A percentile compares a stretch with the other conserved stretches of the same genome.
Conservation (phyloP, 2,329 filamentous ascomycete species). For the Penicillium paneum region DNA sequence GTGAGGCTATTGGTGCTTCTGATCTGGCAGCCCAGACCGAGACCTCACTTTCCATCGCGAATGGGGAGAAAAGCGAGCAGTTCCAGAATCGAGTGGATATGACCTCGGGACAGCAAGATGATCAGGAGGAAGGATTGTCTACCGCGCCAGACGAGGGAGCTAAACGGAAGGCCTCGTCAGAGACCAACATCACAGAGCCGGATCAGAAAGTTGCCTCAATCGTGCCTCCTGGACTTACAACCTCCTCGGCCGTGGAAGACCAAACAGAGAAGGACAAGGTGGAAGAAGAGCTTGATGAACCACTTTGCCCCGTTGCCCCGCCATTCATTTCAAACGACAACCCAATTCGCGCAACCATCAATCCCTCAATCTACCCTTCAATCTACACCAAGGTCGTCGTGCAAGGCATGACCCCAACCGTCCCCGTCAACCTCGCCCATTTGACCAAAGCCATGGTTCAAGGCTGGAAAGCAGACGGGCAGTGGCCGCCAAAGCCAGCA, state of each 20-base stretch:
- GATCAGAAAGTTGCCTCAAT: constrained; percentile 38
- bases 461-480: constrained; percentile 89
- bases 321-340: constrained; percentile 72
- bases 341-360: constrained; percentile 73
- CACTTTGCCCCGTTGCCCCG: constrained; percentile 68
- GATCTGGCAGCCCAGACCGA: constrained; percentile 21
- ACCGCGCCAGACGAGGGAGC: constrained; percentile 21
- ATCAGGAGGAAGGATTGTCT: constrained; percentile 24
- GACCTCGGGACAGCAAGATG: constrained; percentile 10
- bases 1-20: constrained; percentile 4
- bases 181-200: constrained; percentile 26
- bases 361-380: constrained; percentile 67
- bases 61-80: constrained; percentile 16
- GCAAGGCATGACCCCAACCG: constrained; percentile 73
- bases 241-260: constrained; percentile 11
- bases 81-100: constrained; percentile 6
- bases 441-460: constrained; percentile 77
- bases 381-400: constrained; percentile 89
- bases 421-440: constrained; percentile 82
- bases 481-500: constrained; percentile 74
- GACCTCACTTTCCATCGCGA: constrained; percentile 23
- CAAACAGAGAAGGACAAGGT: constrained; percentile 32
- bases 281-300: constrained; percentile 46
- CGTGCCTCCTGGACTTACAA: constrained; percentile 37
- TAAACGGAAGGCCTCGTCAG: constrained; percentile 24